These are phyloP conservation scores for Verruconis gallopava DNA, from an alignment of 2,329 filamentous ascomycete genomes.

Conservation along the genomic window DNA sequence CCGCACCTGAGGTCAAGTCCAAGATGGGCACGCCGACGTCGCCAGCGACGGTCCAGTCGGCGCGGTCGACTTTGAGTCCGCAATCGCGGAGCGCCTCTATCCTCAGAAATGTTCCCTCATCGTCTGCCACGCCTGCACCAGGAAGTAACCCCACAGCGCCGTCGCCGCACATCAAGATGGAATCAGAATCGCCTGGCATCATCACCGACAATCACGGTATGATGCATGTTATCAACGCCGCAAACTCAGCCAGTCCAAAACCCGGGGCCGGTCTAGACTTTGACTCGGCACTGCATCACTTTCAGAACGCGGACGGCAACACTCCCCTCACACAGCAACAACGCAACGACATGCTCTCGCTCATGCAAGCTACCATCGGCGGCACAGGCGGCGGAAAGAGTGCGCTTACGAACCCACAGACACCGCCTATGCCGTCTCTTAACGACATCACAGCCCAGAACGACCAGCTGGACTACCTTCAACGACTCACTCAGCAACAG, in stretches of 20 bases:
- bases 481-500: slow-evolving; percentile 68
- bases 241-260: slow-evolving; percentile 25
- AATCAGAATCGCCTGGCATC: slow-evolving; percentile 25
- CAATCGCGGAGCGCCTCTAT: slow-evolving; percentile 1
- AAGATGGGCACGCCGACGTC: slow-evolving; percentile 1
- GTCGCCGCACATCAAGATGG: slow-evolving; percentile 27
- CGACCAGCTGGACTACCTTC: slow-evolving; percentile 64
- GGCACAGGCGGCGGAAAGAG: not conserved
- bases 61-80: slow-evolving; percentile 6
- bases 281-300: slow-evolving; percentile 32
- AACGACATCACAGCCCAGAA: slow-evolving; percentile 45
- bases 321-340: slow-evolving; percentile 35
- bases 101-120: slow-evolving; percentile 5
- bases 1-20: slow-evolving; percentile 8
- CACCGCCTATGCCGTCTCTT: slow-evolving; percentile 43
- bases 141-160: slow-evolving; percentile 1
- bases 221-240: slow-evolving; percentile 36
- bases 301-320: slow-evolving; percentile 32
- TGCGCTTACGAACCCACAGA: slow-evolving; percentile 41
- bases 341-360: slow-evolving; percentile 33
- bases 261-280: slow-evolving; percentile 31
- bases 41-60: slow-evolving; percentile 1
- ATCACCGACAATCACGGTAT: slow-evolving; percentile 33
- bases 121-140: not conserved
- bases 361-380: slow-evolving; percentile 22